A percentile compares a stretch with the other conserved stretches of the same genome.
phyloP scores from a whole-genome alignment of 164 flowering plant species.

The Magnolia kwangsiensis region DNA sequence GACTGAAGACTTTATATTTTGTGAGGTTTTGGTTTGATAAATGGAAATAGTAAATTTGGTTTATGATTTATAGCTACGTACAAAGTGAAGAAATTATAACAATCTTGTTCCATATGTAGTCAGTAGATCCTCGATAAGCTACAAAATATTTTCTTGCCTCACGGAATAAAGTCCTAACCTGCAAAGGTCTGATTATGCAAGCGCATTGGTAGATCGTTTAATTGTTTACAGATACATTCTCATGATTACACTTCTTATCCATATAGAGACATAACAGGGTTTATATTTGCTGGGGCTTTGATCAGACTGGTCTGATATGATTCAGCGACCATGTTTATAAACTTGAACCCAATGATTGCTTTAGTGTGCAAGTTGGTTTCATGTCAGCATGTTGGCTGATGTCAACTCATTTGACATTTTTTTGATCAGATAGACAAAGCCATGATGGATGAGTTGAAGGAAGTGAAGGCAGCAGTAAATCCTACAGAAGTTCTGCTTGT shows the following conservation, averaged over 20 bases:
- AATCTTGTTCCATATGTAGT: background rate
- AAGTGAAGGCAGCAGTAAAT: slow-evolving; percentile 70
- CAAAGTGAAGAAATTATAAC: background rate
- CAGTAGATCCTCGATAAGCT: background rate
- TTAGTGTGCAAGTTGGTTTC: background rate
- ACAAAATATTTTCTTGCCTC: background rate
- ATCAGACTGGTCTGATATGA: background rate
- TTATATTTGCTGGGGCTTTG: background rate
- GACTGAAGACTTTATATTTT: background rate
- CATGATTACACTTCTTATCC: background rate
- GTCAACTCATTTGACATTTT: slow-evolving; percentile 9
- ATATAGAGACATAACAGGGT: background rate
- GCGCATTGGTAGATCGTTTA: background rate
- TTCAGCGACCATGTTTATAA: background rate
- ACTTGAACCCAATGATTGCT: background rate
- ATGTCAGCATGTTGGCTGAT: background rate
- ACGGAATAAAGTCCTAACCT: background rate
- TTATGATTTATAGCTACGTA: background rate
- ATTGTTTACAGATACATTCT: background rate
- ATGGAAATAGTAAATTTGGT: background rate
- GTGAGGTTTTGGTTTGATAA: background rate
- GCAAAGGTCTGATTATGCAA: background rate
- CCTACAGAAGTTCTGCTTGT: slow-evolving; percentile 96
- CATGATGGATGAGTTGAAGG: slow-evolving; percentile 99
- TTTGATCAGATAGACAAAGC: slow-evolving; percentile 74